Percentiles rank a stretch among this genome's conserved stretches.
Conservation (phyloP, 345 rosid species). For the Angophora floribunda region DNA sequence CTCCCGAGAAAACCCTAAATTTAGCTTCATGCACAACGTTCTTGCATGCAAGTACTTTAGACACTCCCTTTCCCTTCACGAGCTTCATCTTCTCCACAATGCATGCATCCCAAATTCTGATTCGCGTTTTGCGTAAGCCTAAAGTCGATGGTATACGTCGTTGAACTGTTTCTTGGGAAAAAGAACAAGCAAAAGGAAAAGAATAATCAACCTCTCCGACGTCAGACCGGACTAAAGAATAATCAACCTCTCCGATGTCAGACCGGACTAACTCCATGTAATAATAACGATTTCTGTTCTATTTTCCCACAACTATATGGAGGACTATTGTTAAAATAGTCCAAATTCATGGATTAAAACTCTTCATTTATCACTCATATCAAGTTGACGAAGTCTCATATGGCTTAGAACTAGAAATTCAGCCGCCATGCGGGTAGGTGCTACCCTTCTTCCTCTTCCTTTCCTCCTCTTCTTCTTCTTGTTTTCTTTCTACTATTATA, state of each 20-base stretch:
- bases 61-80: neutral
- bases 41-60: neutral
- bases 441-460: neutral
- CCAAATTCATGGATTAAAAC: neutral
- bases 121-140: neutral
- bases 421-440: neutral
- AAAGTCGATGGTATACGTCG: neutral
- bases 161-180: neutral
- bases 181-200: neutral
- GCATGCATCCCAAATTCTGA: neutral
- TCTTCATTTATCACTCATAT: neutral
- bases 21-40: neutral
- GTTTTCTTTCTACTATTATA: neutral
- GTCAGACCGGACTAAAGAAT: neutral
- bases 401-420: neutral
- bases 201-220: neutral
- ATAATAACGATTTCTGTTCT: neutral
- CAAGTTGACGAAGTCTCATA: neutral
- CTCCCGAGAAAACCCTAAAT: neutral
- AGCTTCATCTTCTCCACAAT: neutral
- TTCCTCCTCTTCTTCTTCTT: neutral
- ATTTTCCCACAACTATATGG: neutral
- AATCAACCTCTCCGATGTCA: neutral
- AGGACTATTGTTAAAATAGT: neutral
- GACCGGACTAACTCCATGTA: neutral